Conservation (phyloP, 2,329 filamentous ascomycete species). For the Arthroderma sp. region DNA sequence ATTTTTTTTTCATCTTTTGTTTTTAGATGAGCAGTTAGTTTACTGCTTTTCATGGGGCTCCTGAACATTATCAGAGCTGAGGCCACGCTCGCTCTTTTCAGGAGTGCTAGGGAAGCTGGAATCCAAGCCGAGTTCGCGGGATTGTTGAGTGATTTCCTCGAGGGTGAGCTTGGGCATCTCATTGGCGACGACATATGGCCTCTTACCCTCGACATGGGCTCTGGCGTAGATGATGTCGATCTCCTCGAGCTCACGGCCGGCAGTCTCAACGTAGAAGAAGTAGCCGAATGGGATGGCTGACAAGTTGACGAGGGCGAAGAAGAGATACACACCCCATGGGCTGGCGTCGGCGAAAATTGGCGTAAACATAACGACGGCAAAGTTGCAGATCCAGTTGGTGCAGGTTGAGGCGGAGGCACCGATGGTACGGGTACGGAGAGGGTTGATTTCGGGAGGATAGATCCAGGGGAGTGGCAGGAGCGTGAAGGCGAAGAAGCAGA, state of each 20-base stretch:
- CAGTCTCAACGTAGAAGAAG: conserved; percentile 41
- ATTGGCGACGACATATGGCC: conserved; percentile 1
- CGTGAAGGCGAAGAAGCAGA: conserved; percentile 54
- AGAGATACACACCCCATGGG: conserved; percentile 28
- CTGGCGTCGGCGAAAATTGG: conserved; percentile 15
- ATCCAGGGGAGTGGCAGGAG: conserved; percentile 39
- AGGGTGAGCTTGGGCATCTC: conserved; percentile 1
- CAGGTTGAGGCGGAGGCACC: conserved; percentile 13
- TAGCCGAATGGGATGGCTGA: conserved; percentile 31
- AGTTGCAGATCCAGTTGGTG: conserved; percentile 18
- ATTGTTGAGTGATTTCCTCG: conserved; percentile 1
- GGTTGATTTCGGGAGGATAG: conserved; percentile 12
- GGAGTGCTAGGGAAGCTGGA: background rate
- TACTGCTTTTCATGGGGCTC: background rate
- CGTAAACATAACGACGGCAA: conserved; percentile 15
- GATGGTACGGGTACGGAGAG: conserved; percentile 10
- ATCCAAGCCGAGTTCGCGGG: background rate
- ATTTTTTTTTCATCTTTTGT: no score
- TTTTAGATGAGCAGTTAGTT: background rate
- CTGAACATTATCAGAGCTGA: background rate
- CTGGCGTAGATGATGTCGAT: conserved; percentile 21
- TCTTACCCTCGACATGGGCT: conserved; percentile 2
- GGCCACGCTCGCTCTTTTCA: background rate
- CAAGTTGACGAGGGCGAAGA: conserved; percentile 25
- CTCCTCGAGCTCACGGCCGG: conserved; percentile 30